Evolutionary conservation across 768 basidiomycete genomes (phyloP).

Genomic region (Chiua virens): DNA sequence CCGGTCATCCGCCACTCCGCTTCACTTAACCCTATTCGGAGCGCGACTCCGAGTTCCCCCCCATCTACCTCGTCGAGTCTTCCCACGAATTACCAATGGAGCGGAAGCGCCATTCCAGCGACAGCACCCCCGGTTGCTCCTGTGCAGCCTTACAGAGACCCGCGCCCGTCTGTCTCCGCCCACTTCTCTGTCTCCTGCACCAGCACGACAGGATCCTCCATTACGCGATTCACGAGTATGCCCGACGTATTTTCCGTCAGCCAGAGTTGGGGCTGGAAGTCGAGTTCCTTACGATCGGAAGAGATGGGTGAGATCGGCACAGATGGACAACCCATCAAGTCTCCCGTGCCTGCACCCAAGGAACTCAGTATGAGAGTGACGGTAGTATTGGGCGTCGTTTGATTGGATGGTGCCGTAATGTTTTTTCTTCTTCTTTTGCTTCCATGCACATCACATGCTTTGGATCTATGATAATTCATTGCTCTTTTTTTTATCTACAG

Average conservation of each 20-base stretch:
- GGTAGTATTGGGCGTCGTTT: constrained; percentile 76
- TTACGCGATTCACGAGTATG: constrained; percentile 81
- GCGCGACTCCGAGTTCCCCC: constrained; percentile 41
- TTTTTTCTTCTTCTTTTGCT: not conserved
- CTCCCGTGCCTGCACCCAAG: constrained; percentile 29
- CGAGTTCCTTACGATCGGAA: constrained; percentile 51
- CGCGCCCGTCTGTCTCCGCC: constrained; percentile 66
- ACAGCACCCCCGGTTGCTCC: constrained; percentile 51
- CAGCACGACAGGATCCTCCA: constrained; percentile 74
- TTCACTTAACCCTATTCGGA: constrained; percentile 47
- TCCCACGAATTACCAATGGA: constrained; percentile 24
- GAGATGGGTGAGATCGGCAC: constrained; percentile 44
- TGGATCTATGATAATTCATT: constrained; percentile 1
- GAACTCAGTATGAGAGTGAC: constrained; percentile 76
- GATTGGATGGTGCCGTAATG: not conserved
- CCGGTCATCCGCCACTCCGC: constrained; percentile 42
- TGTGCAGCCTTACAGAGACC: constrained; percentile 72
- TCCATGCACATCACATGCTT: constrained; percentile 1
- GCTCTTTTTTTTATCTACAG: not conserved
- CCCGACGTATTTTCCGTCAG: constrained; percentile 84
- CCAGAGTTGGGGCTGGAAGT: constrained; percentile 96
- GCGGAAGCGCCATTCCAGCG: constrained; percentile 33
- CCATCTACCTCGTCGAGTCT: constrained; percentile 20
- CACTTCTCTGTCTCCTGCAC: constrained; percentile 86
- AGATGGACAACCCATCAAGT: constrained; percentile 31